Base-by-base conservation (phyloP, 2,329 filamentous ascomycete species). In the Calonectria naviculata region DNA sequence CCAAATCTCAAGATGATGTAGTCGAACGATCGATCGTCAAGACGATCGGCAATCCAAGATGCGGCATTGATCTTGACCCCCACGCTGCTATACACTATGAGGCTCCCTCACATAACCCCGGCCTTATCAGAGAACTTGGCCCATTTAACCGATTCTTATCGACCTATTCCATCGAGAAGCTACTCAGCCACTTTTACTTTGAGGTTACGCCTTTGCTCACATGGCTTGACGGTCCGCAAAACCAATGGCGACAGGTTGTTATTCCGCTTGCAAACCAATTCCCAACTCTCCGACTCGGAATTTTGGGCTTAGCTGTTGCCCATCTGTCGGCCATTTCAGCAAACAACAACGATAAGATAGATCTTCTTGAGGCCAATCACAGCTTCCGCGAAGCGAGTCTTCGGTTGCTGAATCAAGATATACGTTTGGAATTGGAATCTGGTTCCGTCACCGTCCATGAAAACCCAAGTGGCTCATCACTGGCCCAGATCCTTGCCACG, bases 221-320 rank as follows among this genome's bases (percentile, higher is more conserved):
- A 19, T 76, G 75, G 74, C 71, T 76, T 34, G 75, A 76, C 21
- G 72, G 70, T 38, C 74, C 75, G 15, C 61, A 67, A 21, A 72
- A 71, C 36, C 75, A 73, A 5, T 73, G 74, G 75, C 69, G 75
- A 38, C 49, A 69, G 13, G 72, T 65, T 12, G 67, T 73, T 46
- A 62, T 49, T 9, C 64, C 54, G 21, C 64, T 71, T 19, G 67
- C 74, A 1, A 67, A 71, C 7, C 44, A 69, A 15, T 75, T 74
- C 15, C 42, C 74, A 3, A 74, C 72, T 21, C 64, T 76, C 19
- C 72, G 70, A 7, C 68, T 76, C 6, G 71, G 74, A 17, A 71
- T 72, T n/a, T 49, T 62, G 26, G 65, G 70, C 9, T 47, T 76
- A 10, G 67, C 68, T 24, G 44, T 70, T 13, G 34, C 69, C 24